Evolutionary conservation across 1,284 basidiomycete genomes (phyloP).

Genomic region (Austropuccinia psidii): DNA sequence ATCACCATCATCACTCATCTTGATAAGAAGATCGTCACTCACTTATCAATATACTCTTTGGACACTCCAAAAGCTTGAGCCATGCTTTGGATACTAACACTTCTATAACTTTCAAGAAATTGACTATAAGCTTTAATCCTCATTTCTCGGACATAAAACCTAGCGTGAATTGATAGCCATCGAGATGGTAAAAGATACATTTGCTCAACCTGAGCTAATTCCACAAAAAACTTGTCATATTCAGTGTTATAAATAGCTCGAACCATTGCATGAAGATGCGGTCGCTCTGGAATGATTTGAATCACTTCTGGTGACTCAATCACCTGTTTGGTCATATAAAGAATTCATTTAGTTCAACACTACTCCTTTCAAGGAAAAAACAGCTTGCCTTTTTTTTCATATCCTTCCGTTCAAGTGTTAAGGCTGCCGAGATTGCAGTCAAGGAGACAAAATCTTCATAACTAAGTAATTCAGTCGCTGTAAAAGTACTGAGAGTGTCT

Average conservation of each 20-base stretch:
- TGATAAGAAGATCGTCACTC: constrained; percentile 44
- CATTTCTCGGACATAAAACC: constrained; percentile 92
- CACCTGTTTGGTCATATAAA: constrained; percentile 47
- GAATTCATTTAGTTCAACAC: background rate
- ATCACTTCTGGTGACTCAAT: constrained; percentile 55
- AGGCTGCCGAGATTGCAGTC: constrained; percentile 69
- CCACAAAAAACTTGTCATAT: constrained; percentile 79
- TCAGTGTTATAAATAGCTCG: constrained; percentile 76
- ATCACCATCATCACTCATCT: background rate
- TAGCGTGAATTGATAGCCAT: constrained; percentile 72
- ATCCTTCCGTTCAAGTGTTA: constrained; percentile 73
- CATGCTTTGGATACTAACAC: constrained; percentile 79
- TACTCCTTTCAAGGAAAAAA: background rate
- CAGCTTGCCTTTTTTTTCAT: constrained; percentile 80
- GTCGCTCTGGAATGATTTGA: constrained; percentile 50
- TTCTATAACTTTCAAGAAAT: constrained; percentile 81
- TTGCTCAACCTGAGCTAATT: constrained; percentile 73
- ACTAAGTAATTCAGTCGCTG: constrained; percentile 76
- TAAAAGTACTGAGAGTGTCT: constrained; percentile 88
- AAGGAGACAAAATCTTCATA: constrained; percentile 88
- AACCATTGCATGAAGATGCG: constrained; percentile 52
- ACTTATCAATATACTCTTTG: constrained; percentile 78
- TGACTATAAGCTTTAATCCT: constrained; percentile 90
- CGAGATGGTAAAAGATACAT: constrained; percentile 76
- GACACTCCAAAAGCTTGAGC: constrained; percentile 82